phyloP scores from a whole-genome alignment of 2,329 filamentous ascomycete genomes.

The Talaromyces atroroseus region DNA sequence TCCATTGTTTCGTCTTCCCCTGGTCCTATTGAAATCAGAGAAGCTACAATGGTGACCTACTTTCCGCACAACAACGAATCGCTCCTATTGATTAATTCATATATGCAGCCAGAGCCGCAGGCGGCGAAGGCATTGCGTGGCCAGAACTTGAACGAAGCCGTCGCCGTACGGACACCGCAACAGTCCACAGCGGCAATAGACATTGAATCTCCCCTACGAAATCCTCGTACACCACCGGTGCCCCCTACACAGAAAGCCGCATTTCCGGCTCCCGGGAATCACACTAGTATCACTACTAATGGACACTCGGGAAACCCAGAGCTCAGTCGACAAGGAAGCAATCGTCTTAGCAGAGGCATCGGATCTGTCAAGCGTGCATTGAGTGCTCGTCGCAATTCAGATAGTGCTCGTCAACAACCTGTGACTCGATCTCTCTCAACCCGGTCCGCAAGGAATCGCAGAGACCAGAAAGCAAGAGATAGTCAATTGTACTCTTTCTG shows the following conservation, averaged over 20 bases:
- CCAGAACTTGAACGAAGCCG: slow-evolving; percentile 10
- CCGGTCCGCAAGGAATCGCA: slow-evolving; percentile 38
- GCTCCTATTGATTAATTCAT: slow-evolving; percentile 58
- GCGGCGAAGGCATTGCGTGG: slow-evolving; percentile 26
- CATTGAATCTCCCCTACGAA: slow-evolving; percentile 54
- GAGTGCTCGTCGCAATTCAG: slow-evolving; percentile 34
- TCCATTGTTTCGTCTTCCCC: slow-evolving; percentile 47
- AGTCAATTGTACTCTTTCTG: slow-evolving; percentile 56
- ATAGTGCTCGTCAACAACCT: slow-evolving; percentile 29
- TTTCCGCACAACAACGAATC: slow-evolving; percentile 61
- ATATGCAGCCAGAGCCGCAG: slow-evolving; percentile 26
- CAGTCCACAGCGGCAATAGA: slow-evolving; percentile 16
- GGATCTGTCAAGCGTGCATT: slow-evolving; percentile 35
- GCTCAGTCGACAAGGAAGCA: slow-evolving; percentile 17
- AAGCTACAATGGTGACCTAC: slow-evolving; percentile 56
- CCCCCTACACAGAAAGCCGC: slow-evolving; percentile 54
- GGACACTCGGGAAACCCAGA: slow-evolving; percentile 28
- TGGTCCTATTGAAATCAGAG: slow-evolving; percentile 52
- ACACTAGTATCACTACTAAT: slow-evolving; percentile 29
- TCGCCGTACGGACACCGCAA: slow-evolving; percentile 25
- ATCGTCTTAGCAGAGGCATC: slow-evolving; percentile 26
- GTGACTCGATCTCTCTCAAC: slow-evolving; percentile 36
- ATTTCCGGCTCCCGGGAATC: slow-evolving; percentile 47
- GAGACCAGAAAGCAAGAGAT: slow-evolving; percentile 41
- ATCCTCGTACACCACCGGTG: slow-evolving; percentile 53